Base-by-base conservation (phyloP, 805 yeast genomes). In the Candida ortonii region DNA sequence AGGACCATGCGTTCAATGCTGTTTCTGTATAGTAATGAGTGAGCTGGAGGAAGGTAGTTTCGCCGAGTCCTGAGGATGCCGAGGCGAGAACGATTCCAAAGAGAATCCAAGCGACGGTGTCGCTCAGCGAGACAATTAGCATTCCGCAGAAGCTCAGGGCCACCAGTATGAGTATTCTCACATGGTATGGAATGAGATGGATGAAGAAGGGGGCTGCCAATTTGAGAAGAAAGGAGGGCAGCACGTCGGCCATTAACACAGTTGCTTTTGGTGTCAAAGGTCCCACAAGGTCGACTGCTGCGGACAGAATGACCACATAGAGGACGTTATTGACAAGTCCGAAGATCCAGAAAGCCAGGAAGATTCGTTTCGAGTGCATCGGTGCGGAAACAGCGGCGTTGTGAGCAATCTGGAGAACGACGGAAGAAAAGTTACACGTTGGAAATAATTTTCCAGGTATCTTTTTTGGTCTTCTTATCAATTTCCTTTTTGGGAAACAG, bases 231-330 rank as follows among this genome's bases (percentile, higher is more conserved):
- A 90, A 81, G 2, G 96, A 73, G 0, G 98, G 97, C 12, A 85
- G 46, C 19, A 90, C 86, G 56, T 90, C 96, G 0, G 95, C 90
- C 39, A 90, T 62, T 6, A 90, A 64, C 4, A 90, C 95, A 2
- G 80, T 62, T 1, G 95, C 89, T 58, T 90, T 90, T 7, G 98
- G 97, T 0, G 83, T 73, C 6, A 67, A 48, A 1, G 86, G 75
- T 1, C 96, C 96, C 1, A 89, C 96, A 10, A 90, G 65, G 54
- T 90, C 98, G 20, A 86, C 76, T 2, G 97, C 97, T 0, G 97
- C 95, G 0, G 95, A 79, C 10, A 90, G 65, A 24, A 90, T 89
- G 11, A 90, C 90, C 20, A 90, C 97, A 61, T 89, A 90, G 1
- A 90, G 72, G 8, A 90, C 81, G 56, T 90, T 90, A 61, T 90